Base-by-base conservation (phyloP, 306 rosid genomes). In the Pyrus bretschneideri region DNA sequence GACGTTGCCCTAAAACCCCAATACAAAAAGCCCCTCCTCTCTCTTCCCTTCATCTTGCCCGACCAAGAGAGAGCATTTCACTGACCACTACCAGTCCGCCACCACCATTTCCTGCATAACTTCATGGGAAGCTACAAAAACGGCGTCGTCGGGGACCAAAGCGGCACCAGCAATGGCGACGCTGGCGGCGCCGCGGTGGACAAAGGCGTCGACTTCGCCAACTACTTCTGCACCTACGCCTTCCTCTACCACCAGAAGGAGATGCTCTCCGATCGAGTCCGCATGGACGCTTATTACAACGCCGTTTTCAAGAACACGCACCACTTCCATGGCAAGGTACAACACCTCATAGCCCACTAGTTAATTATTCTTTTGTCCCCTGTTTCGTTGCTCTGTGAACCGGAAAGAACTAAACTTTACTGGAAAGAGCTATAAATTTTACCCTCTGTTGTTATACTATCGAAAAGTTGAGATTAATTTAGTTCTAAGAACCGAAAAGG, bases 191-290 rank as follows among this genome's bases (percentile, higher is more conserved):
- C 74, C 33, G 14, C 72, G 64, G 91, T 95, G 62, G 92, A 90
- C 84, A 95, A 92, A 78, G 97, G 75, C 73, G 97, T 91, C 11
- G 98, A 95, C 80, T 95, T 83, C 44, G 99, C 99, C 0, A 70
- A 92, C 11, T 95, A 95, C 84, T 95, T 95, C 81, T 95, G 97
- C 87, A 90, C 99, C 78, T 95, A 95, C 78, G 83, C 97, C 78
- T 92, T 92, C 59, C 92, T 95, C 14, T 95, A 88, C 79, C 99
- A 95, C 85, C 99, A 95, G 87, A 95, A 95, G 87, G 98, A 95
- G 83, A 95, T 92, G 99, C 99, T 95, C 76, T 95, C 93, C 38
- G 99, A 95, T 75, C 93, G 98, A 42, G 99, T 95, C 83, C 99
- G 99, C 76, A 95, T 95, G 99, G 96, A 95, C 80, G 91, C 98